Evolutionary conservation across 805 yeast species (phyloP).

Genomic region (Kuraishia molischiana): DNA sequence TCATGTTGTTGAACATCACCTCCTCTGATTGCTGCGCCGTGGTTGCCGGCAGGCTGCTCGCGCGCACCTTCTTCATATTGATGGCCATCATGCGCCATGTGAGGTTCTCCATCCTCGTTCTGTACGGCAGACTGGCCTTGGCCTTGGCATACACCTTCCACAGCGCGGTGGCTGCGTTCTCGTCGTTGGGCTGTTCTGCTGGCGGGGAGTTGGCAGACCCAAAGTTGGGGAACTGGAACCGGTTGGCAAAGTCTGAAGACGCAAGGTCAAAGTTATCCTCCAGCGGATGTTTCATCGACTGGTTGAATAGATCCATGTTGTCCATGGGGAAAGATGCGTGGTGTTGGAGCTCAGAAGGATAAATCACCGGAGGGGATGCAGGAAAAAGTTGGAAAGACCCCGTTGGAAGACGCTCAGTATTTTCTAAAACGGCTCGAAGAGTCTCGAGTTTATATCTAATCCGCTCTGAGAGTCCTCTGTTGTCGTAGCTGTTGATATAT

Average conservation of each 20-base stretch:
- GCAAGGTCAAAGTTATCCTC: neutral
- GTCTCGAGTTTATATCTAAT: no score
- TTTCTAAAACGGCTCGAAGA: no score
- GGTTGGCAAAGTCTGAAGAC: neutral
- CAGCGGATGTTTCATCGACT: neutral
- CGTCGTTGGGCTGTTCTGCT: slow-evolving; percentile 12
- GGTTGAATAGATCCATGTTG: neutral
- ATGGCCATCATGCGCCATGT: slow-evolving; percentile 84
- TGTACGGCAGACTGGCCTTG: slow-evolving; percentile 63
- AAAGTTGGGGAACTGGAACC: neutral
- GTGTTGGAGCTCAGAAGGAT: no score
- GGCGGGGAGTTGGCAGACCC: neutral
- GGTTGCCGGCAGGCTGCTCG: neutral
- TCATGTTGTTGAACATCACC: slow-evolving; percentile 9
- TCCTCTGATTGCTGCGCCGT: neutral
- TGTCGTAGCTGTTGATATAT: no score
- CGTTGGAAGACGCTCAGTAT: no score
- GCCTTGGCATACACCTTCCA: slow-evolving; percentile 84
- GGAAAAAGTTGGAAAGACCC: no score
- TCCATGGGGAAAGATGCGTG: no score
- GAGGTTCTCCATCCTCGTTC: slow-evolving; percentile 69
- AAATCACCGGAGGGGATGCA: no score
- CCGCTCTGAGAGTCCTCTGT: no score
- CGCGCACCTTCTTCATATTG: slow-evolving; percentile 13
- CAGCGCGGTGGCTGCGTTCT: slow-evolving; percentile 37